Base-by-base conservation (phyloP, 768 basidiomycete species). In the Phanerochaete carnosa region DNA sequence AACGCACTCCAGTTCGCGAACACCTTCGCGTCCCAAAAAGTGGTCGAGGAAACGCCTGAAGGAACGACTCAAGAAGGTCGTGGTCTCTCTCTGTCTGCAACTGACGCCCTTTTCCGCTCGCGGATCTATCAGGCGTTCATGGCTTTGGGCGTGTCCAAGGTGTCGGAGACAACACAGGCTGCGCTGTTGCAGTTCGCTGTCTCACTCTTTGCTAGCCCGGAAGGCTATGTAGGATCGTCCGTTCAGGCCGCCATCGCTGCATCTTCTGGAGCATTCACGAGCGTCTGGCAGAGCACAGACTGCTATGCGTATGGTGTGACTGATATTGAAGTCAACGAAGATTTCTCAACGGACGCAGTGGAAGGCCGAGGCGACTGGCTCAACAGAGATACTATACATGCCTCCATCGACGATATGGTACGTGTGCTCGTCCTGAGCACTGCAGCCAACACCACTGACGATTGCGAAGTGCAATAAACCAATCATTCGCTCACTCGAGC, bases 271-370 rank as follows among this genome's bases (percentile, higher is more conserved):
- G 78, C 84, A 0, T 95, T 97, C 72, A 87, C 86, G 2, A 85
- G 83, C 15, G 81, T 99, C 13, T 98, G 96, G 96, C 84, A 89
- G 58, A 83, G 84, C 58, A 79, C 82, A 1, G 96, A 98, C 72
- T 92, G 94, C 5, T 96, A 94, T 74, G 95, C 87, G 0, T 95
- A 93, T 73, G 96, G 96, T 0, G 87, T 97, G 1, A 92, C 93
- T 2, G 89, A 82, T 45, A 75, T 87, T 23, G 83, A 86, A 50
- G 72, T 85, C 13, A 80, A 84, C 51, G 78, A 83, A 55, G 61
- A 62, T 22, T 19, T 58, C 2, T 52, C 61, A 9, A 47, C 55
- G 74, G 78, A 58, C 16, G 22, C 28, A 8, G 57, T 58, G 12
- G 64, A 60, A 30, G 54, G 52, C 6, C 45, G 43, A 2, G 52